These are phyloP conservation scores for Ulvella scutata DNA, from an alignment of 139 green algal species.

Conservation along the genomic window DNA sequence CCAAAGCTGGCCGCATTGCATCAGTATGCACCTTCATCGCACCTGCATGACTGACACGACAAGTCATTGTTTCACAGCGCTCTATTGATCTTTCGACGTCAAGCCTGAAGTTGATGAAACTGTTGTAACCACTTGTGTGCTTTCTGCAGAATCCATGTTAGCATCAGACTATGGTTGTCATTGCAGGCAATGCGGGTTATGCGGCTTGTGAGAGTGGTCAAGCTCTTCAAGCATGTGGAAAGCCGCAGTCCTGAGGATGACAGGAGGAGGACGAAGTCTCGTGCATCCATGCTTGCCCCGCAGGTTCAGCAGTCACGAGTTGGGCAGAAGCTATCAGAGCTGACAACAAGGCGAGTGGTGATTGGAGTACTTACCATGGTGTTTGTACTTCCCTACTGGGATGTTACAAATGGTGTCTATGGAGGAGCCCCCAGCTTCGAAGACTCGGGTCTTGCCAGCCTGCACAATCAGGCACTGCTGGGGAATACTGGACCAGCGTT, in stretches of 20 bases:
- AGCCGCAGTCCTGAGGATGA: constrained; percentile 6
- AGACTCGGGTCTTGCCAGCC: constrained; percentile 48
- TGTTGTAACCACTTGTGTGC: too few species aligned
- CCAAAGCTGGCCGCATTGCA: constrained; percentile 13
- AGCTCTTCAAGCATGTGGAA: constrained; percentile 45
- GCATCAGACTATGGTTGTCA: constrained; percentile 10
- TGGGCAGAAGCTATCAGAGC: constrained; percentile 77
- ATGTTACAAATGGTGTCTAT: constrained; percentile 50
- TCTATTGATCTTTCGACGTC: too few species aligned
- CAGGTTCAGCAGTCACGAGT: constrained; percentile 37
- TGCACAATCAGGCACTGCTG: constrained; percentile 48
- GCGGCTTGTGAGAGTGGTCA: constrained; percentile 54
- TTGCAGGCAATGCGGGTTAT: constrained; percentile 56
- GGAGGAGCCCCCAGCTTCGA: constrained; percentile 32
- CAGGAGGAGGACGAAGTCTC: not conserved
- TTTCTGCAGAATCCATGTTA: not conserved
- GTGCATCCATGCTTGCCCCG: not conserved
- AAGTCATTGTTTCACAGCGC: too few species aligned
- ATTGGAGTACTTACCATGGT: constrained; percentile 71
- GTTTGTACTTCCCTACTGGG: constrained; percentile 68
- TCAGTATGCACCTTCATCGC: too few species aligned
- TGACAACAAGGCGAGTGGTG: constrained; percentile 72
- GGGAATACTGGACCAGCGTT: not conserved
- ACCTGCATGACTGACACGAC: too few species aligned
- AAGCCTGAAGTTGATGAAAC: too few species aligned